These are phyloP conservation scores for Thozetella sp. DNA, from an alignment of 495 filamentous ascomycete species.

Conservation along the genomic window DNA sequence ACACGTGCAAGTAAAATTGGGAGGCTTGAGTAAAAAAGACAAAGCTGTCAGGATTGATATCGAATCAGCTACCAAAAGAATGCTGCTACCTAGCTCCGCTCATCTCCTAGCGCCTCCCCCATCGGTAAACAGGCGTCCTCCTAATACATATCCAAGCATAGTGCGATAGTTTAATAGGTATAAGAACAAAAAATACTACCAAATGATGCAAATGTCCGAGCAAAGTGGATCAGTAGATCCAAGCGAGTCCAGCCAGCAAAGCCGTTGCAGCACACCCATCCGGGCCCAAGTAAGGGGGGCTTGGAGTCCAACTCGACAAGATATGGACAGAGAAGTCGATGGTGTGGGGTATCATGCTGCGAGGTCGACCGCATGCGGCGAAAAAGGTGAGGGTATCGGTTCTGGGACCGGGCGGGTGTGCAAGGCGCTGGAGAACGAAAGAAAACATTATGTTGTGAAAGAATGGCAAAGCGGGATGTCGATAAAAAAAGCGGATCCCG, in stretches of 20 bases:
- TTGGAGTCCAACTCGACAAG: slow-evolving; percentile 3
- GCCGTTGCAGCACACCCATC: background rate
- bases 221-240: background rate
- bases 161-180: background rate
- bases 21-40: no score
- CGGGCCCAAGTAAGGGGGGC: background rate
- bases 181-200: background rate
- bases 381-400: background rate
- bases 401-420: background rate
- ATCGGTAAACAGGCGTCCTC: background rate
- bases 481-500: background rate
- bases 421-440: slow-evolving; percentile 1
- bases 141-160: background rate
- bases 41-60: slow-evolving; percentile 10
- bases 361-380: background rate
- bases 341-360: background rate
- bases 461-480: background rate
- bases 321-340: background rate
- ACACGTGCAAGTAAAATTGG: no score
- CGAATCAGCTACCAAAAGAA: no score
- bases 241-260: background rate
- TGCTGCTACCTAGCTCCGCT: no score
- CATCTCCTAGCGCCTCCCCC: no score
- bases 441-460: slow-evolving; percentile 1
- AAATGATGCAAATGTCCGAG: background rate